Percentiles rank a stretch among this genome's conserved stretches.
Evolutionary conservation across 768 basidiomycete genomes (phyloP).

Genomic region (Lactarius pseudohatsudake): DNA sequence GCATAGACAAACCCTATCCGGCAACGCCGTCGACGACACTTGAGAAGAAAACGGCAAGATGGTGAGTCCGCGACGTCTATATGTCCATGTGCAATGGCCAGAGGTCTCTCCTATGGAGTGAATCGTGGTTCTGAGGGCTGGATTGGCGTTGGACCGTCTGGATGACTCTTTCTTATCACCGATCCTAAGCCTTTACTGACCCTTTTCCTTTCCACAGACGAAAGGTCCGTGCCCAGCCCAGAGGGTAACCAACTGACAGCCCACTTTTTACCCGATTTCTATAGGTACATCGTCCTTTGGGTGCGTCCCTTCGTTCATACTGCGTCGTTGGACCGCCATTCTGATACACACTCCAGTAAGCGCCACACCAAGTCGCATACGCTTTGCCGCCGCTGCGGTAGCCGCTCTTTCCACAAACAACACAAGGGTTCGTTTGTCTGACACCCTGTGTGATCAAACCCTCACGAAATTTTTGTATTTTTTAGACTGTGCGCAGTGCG

Average conservation of each 20-base stretch:
- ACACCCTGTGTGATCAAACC: not conserved
- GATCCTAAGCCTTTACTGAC: constrained; percentile 27
- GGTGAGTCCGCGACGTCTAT: constrained; percentile 42
- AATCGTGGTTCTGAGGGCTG: constrained; percentile 33
- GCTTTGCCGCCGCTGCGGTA: constrained; percentile 95
- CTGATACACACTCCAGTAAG: constrained; percentile 58
- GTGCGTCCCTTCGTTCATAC: constrained; percentile 47
- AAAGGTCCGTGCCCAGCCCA: constrained; percentile 57
- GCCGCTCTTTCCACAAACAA: constrained; percentile 96
- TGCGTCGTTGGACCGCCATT: not conserved
- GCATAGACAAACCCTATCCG: constrained; percentile 25
- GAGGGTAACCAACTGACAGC: constrained; percentile 25
- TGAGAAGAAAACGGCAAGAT: constrained; percentile 44
- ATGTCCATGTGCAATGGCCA: constrained; percentile 23
- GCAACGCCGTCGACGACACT: constrained; percentile 30
- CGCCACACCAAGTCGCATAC: constrained; percentile 97
- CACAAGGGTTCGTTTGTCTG: constrained; percentile 76
- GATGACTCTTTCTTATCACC: constrained; percentile 38
- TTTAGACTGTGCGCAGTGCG: constrained; percentile 91
- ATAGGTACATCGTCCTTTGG: constrained; percentile 95
- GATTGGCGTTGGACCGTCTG: constrained; percentile 35
- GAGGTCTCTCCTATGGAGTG: constrained; percentile 12
- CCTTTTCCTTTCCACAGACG: constrained; percentile 50
- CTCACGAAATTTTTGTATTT: not conserved
- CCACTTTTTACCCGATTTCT: constrained; percentile 15